Conservation (phyloP, 2,329 filamentous ascomycete genomes). For the Neonectria magnoliae region DNA sequence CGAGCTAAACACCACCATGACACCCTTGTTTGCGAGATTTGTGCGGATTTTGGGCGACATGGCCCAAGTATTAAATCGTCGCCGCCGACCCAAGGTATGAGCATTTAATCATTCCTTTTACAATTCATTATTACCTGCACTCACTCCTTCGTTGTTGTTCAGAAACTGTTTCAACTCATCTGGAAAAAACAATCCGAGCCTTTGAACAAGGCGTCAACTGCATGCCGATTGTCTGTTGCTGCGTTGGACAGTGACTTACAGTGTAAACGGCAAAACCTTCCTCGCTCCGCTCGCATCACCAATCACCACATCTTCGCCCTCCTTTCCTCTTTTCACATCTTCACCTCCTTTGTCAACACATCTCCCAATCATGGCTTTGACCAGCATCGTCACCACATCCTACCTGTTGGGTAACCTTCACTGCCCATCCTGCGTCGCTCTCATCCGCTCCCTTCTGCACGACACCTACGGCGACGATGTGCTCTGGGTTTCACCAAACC, state of each 20-base stretch:
- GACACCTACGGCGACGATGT: slow-evolving; percentile 56
- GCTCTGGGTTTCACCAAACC: slow-evolving; percentile 73
- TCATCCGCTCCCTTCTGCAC: slow-evolving; percentile 69
- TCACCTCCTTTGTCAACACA: slow-evolving; percentile 11
- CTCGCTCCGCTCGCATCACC: background rate
- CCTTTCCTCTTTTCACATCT: slow-evolving; percentile 11
- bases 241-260: slow-evolving; percentile 10
- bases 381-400: slow-evolving; percentile 60
- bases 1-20: slow-evolving; percentile 31
- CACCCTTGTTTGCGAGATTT: slow-evolving; percentile 46
- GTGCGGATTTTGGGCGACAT: slow-evolving; percentile 47
- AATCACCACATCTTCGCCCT: background rate
- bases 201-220: background rate
- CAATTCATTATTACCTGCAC: background rate
- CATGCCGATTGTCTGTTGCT: background rate
- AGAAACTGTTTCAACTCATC: background rate
- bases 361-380: slow-evolving; percentile 41
- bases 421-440: slow-evolving; percentile 77
- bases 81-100: slow-evolving; percentile 19
- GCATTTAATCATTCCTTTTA: slow-evolving; percentile 8
- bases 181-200: background rate
- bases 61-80: slow-evolving; percentile 26
- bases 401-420: slow-evolving; percentile 80
- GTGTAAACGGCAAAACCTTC: background rate
- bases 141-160: background rate